These are phyloP conservation scores for Mollisia scopiformis DNA, from an alignment of 2,329 filamentous ascomycete species.

Conservation along the genomic window DNA sequence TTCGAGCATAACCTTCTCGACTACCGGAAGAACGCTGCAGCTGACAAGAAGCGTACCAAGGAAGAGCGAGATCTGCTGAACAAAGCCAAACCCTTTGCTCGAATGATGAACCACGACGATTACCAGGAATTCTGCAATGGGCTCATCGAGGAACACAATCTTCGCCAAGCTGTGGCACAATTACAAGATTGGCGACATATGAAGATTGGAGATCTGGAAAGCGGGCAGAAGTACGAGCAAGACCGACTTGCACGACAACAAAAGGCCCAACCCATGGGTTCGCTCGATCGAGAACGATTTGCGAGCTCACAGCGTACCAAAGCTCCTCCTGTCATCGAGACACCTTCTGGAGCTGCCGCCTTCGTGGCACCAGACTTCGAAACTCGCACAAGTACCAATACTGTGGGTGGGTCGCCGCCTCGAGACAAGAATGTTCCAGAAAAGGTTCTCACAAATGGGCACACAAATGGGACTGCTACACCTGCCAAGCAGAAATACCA, in stretches of 20 bases:
- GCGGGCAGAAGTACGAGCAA: slow-evolving; percentile 88
- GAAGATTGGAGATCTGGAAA: slow-evolving; percentile 81
- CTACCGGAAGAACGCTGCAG: slow-evolving; percentile 85
- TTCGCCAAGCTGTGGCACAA: slow-evolving; percentile 86
- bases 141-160: slow-evolving; percentile 85
- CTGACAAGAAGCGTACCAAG: slow-evolving; percentile 94
- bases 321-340: slow-evolving; percentile 64
- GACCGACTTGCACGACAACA: slow-evolving; percentile 82
- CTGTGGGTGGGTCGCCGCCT: not conserved
- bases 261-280: slow-evolving; percentile 71
- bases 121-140: slow-evolving; percentile 86
- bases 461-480: slow-evolving; percentile 40
- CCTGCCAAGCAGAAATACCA: slow-evolving; percentile 54
- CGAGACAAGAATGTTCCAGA: slow-evolving; percentile 50
- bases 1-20: slow-evolving; percentile 95
- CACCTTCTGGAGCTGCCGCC: slow-evolving; percentile 73
- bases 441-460: slow-evolving; percentile 57
- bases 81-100: slow-evolving; percentile 92
- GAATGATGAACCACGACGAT: slow-evolving; percentile 94
- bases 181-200: slow-evolving; percentile 91
- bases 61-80: slow-evolving; percentile 90
- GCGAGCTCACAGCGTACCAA: slow-evolving; percentile 72
- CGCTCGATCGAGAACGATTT: slow-evolving; percentile 80
- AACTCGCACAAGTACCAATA: slow-evolving; percentile 36
- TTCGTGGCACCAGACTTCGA: slow-evolving; percentile 81